Evolutionary conservation across 2,329 filamentous ascomycete genomes (phyloP), one percentile per base, ranked within the genome.

Genomic region (Paramyrothecium sp.): DNA sequence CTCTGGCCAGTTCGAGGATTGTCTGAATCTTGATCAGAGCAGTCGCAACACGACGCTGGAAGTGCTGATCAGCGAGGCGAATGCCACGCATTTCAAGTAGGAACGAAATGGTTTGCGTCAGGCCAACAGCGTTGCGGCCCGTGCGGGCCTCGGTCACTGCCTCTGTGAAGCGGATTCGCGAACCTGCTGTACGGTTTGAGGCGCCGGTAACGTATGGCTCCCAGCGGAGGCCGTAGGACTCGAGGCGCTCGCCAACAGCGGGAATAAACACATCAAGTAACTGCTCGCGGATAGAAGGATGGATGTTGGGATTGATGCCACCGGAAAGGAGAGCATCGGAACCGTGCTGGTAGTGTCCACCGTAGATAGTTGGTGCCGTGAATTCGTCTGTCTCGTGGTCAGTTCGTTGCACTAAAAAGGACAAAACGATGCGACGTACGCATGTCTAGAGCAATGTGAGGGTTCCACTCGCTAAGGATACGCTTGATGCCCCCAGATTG

Each of bases 51-150:
- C 70, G 69, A 0, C 67, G 65, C 53, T 72, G 69, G 3, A 71
- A 70, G 41, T 72, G 68, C 53, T 70, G 70, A n/a, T 65, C 60
- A 0, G 67, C 70, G 1, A 72, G 57, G 54, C 63, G 67, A 1
- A 71, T 68, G 1, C 67, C 67, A n/a, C 67, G 55, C 0, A 63
- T 67, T 51, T 70, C 67, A 2, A 63, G 62, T 1, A 69, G 58
- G 3, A 70, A 67, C 0, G 69, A 64, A 38, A 70, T 58, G 0
- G 67, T 57, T 8, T 70, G 67, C 0, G 58, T 65, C 1, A 70
- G 50, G 0, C 60, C 67, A 5, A 68, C 54, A 0, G 67, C 68
- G 0, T 67, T 67, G 22, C 67, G 65, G 0, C 65, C 67, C 2
- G 65, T 62, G 21, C 61, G 61, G 0, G 67, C 62, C 47, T 65